Base-by-base conservation (phyloP, 805 yeast species). In the Metschnikowia baotianmanensis region DNA sequence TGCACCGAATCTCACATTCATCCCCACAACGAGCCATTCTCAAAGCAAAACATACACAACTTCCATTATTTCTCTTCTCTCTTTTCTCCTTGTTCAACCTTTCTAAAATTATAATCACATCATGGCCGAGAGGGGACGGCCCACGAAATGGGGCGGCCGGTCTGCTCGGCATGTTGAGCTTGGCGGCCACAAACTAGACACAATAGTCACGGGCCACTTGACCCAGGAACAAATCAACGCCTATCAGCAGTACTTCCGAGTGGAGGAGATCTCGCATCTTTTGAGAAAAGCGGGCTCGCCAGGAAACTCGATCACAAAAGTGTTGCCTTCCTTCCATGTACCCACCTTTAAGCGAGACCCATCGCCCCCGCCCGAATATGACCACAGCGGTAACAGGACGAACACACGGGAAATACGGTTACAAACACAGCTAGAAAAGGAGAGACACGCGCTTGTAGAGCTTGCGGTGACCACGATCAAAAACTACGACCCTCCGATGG, bases 301-400 rank as follows among this genome's bases (percentile, higher is more conserved):
- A 12, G 44, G 48, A 11, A 23, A 29, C n/a, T 37, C 52, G 15
- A 61, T 74, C n/a, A 65, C 76, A 38, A 75, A 73, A 26, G 63
- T 76, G 12, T 67, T 76, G 9, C 83, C 83, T 1, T 67, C 72
- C 8, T 59, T 60, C 6, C 47, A 55, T 13, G 40, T 42, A 17
- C 72, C 77, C 0, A 66, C 64, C 38, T 71, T 65, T 49, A 51
- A 57, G 36, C 51, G 78, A 45, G 86, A 95, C 2, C 88, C 90
- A 0, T 86, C 96, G 2, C 98, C 98, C 0, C 89, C 96, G 2
- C 99, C 99, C 1, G 78, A 77, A 42, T 93, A 93, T 62, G 98
- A 93, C 63, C 61, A 72, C 22, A 63, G 68, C 17, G 99, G 99
- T 32, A 82, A 80, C 57, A 80, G 98, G 55, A 80, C 78, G 8